A percentile compares a stretch with the other conserved stretches of the same genome.
These are phyloP conservation scores for Chenopodium berlandieri DNA, from an alignment of 148 eudicot genomes.

Conservation along the genomic window DNA sequence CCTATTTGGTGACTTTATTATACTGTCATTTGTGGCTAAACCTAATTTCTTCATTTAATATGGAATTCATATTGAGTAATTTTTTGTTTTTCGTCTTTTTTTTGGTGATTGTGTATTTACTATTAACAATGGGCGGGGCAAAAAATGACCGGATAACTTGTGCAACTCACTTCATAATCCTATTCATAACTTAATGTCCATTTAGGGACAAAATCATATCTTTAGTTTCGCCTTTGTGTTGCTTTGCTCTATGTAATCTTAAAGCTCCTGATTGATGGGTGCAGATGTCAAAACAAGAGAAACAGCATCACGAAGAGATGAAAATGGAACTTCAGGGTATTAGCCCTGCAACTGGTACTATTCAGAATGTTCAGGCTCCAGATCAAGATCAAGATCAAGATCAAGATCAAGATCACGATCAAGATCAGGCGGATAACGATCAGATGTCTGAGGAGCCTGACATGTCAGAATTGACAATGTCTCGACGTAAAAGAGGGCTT, in stretches of 20 bases:
- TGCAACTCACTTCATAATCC: no score
- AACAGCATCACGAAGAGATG: constrained; percentile 67
- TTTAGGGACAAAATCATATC: background rate
- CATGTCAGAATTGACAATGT: constrained; percentile 48
- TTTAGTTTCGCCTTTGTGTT: background rate
- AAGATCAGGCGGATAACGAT: constrained; percentile 19
- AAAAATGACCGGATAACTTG: no score
- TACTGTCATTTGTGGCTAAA: background rate
- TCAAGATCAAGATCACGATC: no score
- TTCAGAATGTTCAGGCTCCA: constrained; percentile 26
- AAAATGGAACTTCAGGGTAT: constrained; percentile 55
- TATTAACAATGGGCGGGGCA: no score
- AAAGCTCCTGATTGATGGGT: background rate
- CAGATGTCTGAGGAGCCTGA: constrained; percentile 41
- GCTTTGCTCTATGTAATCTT: background rate
- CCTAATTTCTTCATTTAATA: no score
- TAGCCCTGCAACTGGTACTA: constrained; percentile 17
- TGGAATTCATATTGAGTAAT: no score
- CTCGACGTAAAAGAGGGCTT: constrained; percentile 53
- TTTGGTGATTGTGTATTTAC: no score
- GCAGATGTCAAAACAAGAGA: constrained; percentile 56
- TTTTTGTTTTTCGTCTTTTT: no score
- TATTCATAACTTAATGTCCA: no score
- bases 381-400: constrained; percentile 30
- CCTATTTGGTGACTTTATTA: background rate